Conservation (phyloP, 768 basidiomycete genomes). For the Nidula microcarpa region DNA sequence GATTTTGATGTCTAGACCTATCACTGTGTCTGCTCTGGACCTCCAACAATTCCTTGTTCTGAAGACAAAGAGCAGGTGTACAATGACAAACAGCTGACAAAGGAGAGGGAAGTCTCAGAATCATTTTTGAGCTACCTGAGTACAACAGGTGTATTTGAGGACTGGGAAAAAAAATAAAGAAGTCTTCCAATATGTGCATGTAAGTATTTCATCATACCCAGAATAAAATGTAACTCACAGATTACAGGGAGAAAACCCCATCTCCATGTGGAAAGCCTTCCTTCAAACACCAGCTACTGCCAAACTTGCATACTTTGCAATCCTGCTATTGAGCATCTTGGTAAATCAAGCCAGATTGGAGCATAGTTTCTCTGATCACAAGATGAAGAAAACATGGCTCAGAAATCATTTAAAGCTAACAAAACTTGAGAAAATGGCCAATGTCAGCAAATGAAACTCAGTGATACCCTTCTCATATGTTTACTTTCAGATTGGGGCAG, state of each 20-base stretch:
- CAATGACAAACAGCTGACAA: neutral
- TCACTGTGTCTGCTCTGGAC: conserved; percentile 6
- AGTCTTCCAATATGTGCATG: conserved; percentile 8
- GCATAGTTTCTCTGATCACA: conserved; percentile 16
- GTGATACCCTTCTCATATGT: neutral
- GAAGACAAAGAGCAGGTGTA: conserved; percentile 8
- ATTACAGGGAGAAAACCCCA: conserved; percentile 11
- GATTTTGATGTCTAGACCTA: conserved; percentile 11
- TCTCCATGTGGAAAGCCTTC: conserved; percentile 11
- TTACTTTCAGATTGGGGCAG: conserved; percentile 9
- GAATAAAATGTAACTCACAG: conserved; percentile 2
- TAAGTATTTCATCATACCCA: conserved; percentile 8
- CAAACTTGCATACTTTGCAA: conserved; percentile 16
- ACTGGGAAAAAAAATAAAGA: conserved; percentile 13
- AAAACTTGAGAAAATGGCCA: conserved; percentile 18
- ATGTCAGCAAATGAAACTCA: neutral
- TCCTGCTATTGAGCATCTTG: conserved; percentile 11
- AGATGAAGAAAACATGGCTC: conserved; percentile 15
- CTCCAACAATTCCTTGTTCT: conserved; percentile 7
- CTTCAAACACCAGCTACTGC: neutral
- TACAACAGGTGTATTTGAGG: conserved; percentile 10
- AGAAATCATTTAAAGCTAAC: conserved; percentile 11
- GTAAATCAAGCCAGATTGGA: conserved; percentile 16
- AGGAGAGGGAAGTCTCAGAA: conserved; percentile 13
- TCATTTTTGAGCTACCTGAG: conserved; percentile 15